Evolutionary conservation across 352 stramenopile species (phyloP).

Genomic region (Phytophthora pistaciae): DNA sequence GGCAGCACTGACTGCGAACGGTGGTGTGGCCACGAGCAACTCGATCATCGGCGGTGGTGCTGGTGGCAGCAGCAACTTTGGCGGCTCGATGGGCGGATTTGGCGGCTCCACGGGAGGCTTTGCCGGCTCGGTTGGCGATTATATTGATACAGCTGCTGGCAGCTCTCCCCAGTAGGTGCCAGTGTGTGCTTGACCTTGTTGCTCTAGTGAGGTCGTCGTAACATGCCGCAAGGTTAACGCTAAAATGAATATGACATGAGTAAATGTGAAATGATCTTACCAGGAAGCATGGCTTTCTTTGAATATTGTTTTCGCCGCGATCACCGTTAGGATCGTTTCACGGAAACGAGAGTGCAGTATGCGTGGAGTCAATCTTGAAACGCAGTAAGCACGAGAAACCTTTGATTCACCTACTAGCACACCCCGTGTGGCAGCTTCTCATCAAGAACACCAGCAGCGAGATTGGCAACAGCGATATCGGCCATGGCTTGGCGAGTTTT

Average conservation of each 20-base stretch:
- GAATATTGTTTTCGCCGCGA: too few relatives aligned
- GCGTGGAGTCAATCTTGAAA: too few relatives aligned
- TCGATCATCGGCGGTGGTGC: conserved; percentile 21
- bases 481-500: conserved; percentile 82
- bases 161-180: neutral
- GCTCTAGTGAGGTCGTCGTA: neutral
- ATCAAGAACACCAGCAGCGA: conserved; percentile 57
- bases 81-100: conserved; percentile 25
- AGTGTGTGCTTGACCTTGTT: neutral
- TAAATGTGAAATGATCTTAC: too few relatives aligned
- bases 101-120: conserved; percentile 22
- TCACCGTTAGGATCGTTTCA: too few relatives aligned
- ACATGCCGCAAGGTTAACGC: neutral
- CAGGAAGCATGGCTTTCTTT: too few relatives aligned
- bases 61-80: conserved; percentile 21
- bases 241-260: too few relatives aligned
- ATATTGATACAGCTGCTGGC: neutral
- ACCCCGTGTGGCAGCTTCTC: conserved; percentile 58
- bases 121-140: conserved; percentile 4
- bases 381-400: too few relatives aligned
- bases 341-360: too few relatives aligned
- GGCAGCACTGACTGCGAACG: conserved; percentile 17
- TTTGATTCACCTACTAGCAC: conserved; percentile 18
- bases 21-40: conserved; percentile 18
- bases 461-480: conserved; percentile 74